phyloP scores from a whole-genome alignment of 1,284 basidiomycete genomes.

The Volvariella volvacea region DNA sequence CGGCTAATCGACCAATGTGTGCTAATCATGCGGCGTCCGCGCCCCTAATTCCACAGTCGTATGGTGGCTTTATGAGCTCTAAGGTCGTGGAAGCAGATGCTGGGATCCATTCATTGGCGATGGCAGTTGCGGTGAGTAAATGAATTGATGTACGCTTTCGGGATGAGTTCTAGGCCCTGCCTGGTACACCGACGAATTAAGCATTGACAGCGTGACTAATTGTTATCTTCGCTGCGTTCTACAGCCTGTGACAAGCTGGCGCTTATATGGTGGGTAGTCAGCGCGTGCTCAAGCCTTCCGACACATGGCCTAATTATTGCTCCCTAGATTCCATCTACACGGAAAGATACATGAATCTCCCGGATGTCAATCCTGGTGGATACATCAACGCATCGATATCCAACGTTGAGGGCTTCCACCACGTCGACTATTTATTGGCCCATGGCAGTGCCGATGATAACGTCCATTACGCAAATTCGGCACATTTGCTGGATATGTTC shows the following conservation, averaged over 20 bases:
- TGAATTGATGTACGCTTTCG: background rate
- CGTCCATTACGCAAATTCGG: slow-evolving; percentile 89
- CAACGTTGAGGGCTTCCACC: slow-evolving; percentile 78
- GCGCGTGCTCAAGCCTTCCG: slow-evolving; percentile 10
- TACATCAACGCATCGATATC: slow-evolving; percentile 84
- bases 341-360: slow-evolving; percentile 94
- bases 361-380: slow-evolving; percentile 69
- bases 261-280: slow-evolving; percentile 62
- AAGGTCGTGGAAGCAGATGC: slow-evolving; percentile 87
- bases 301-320: slow-evolving; percentile 8
- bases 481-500: slow-evolving; percentile 88
- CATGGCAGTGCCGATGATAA: slow-evolving; percentile 96
- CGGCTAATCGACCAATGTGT: slow-evolving; percentile 2
- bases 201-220: no score
- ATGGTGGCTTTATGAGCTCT: slow-evolving; percentile 89
- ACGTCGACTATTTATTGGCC: slow-evolving; percentile 77
- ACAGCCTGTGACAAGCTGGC: slow-evolving; percentile 83
- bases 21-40: background rate
- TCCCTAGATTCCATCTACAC: slow-evolving; percentile 80
- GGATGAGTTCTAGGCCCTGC: background rate
- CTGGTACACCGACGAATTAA: no score
- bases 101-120: slow-evolving; percentile 82
- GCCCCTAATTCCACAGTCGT: slow-evolving; percentile 52
- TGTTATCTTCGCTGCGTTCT: slow-evolving; percentile 6
- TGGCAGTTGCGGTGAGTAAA: slow-evolving; percentile 76